Conservation (phyloP, 257 asterid species). For the Fraxinus americana region DNA sequence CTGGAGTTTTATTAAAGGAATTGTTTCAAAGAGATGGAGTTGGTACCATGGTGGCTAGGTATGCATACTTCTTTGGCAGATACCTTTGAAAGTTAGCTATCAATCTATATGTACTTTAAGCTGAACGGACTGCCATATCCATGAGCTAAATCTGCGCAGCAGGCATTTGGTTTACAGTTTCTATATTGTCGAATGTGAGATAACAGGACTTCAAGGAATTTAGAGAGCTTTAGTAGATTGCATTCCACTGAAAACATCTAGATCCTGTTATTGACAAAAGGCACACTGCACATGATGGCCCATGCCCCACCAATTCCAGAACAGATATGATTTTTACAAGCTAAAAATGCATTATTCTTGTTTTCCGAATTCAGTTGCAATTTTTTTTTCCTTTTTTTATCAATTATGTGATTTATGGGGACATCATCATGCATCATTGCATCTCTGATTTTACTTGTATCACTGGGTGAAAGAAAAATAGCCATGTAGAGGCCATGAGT, state of each 20-base stretch:
- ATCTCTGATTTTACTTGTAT: slow-evolving; percentile 14
- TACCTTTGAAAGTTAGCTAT: slow-evolving; percentile 15
- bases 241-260: background rate
- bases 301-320: background rate
- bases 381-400: no score
- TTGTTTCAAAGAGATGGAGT: slow-evolving; percentile 94
- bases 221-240: background rate
- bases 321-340: background rate
- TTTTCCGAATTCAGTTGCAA: background rate
- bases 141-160: background rate
- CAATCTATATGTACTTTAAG: slow-evolving; percentile 1
- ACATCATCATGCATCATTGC: background rate
- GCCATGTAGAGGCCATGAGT: background rate
- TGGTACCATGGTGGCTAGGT: slow-evolving; percentile 99
- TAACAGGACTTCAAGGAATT: background rate
- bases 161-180: background rate
- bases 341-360: background rate
- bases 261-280: background rate
- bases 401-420: background rate
- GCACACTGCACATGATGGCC: background rate
- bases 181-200: background rate
- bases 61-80: slow-evolving; percentile 30
- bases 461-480: background rate
- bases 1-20: slow-evolving; percentile 86
- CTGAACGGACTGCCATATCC: background rate